These are phyloP conservation scores for Psilocybe sp. DNA, from an alignment of 768 basidiomycete genomes.

Conservation along the genomic window DNA sequence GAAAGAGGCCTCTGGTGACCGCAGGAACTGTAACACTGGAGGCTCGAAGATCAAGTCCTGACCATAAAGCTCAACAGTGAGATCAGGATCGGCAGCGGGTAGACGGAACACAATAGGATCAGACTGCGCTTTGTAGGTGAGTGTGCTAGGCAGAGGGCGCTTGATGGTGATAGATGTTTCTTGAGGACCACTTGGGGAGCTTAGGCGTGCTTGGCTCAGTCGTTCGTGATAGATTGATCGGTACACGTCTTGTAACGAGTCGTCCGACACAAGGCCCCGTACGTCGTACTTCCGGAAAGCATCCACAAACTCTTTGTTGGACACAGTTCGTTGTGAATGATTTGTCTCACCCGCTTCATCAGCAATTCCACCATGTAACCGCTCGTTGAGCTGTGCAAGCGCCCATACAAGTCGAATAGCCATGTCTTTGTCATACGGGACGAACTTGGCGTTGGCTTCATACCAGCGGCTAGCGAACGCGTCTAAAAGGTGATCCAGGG, in stretches of 20 bases:
- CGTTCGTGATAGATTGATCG: slow-evolving; percentile 69
- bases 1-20: slow-evolving; percentile 82
- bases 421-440: slow-evolving; percentile 81
- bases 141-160: slow-evolving; percentile 67
- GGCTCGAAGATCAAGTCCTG: slow-evolving; percentile 90
- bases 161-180: slow-evolving; percentile 68
- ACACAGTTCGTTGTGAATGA: slow-evolving; percentile 57
- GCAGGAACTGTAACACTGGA: slow-evolving; percentile 73
- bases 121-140: slow-evolving; percentile 87
- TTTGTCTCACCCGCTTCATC: slow-evolving; percentile 56
- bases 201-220: slow-evolving; percentile 66
- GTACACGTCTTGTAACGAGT: slow-evolving; percentile 76
- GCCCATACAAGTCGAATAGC: slow-evolving; percentile 75
- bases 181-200: slow-evolving; percentile 31
- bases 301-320: slow-evolving; percentile 75
- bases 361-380: slow-evolving; percentile 73
- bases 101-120: slow-evolving; percentile 86
- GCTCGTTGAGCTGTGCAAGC: slow-evolving; percentile 85
- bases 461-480: slow-evolving; percentile 89
- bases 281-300: slow-evolving; percentile 81
- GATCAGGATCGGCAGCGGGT: slow-evolving; percentile 77
- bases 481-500: slow-evolving; percentile 73
- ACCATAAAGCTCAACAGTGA: slow-evolving; percentile 82
- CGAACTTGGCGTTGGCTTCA: slow-evolving; percentile 76
- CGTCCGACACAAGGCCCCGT: slow-evolving; percentile 66